Evolutionary conservation across 257 asterid species (phyloP).

Genomic region (Nicotiana tomentosiformis): DNA sequence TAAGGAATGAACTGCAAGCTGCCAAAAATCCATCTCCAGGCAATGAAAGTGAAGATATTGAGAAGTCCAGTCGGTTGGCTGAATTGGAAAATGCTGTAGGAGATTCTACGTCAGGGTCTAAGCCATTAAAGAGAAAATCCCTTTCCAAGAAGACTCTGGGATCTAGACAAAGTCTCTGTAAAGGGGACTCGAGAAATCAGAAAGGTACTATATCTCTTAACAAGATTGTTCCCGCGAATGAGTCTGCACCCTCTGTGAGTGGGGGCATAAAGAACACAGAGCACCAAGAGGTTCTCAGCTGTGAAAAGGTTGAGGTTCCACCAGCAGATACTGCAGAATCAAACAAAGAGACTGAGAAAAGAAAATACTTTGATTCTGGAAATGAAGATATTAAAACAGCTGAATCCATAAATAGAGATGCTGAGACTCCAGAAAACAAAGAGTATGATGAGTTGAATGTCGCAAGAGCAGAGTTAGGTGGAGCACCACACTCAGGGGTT

Average conservation of each 20-base stretch:
- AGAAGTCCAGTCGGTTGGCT: constrained; percentile 17
- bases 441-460: constrained; percentile 19
- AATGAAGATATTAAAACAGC: constrained; percentile 3
- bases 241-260: constrained; percentile 12
- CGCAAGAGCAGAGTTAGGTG: constrained; percentile 14
- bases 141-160: constrained; percentile 50
- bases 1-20: constrained; percentile 25
- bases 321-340: constrained; percentile 14
- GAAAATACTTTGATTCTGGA: neutral
- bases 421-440: constrained; percentile 37
- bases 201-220: constrained; percentile 40
- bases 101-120: constrained; percentile 22
- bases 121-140: constrained; percentile 36
- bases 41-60: constrained; percentile 11
- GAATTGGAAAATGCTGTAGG: constrained; percentile 25
- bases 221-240: constrained; percentile 21
- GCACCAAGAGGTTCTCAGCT: constrained; percentile 5
- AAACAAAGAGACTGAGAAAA: neutral
- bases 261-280: constrained; percentile 23
- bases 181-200: constrained; percentile 28
- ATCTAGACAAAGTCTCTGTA: constrained; percentile 33
- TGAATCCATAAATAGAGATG: constrained; percentile 27
- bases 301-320: constrained; percentile 26
- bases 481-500: constrained; percentile 21
- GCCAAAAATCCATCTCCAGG: constrained; percentile 21